phyloP scores from a whole-genome alignment of 2,329 filamentous ascomycete species.

The Monosporascus sp. region DNA sequence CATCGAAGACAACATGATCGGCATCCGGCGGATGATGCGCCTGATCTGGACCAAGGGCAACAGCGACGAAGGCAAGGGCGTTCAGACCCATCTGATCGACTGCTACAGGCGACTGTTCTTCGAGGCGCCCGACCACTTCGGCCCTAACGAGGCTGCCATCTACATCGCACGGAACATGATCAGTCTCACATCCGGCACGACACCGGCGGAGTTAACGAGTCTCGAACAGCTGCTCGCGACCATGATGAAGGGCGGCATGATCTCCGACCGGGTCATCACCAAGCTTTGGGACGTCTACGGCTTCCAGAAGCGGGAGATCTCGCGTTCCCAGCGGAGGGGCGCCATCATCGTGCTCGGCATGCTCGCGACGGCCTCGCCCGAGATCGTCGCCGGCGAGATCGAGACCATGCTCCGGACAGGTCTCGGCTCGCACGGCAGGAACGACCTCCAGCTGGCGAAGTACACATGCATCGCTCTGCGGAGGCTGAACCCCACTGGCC shows the following conservation, averaged over 20 bases:
- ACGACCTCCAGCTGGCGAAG: conserved; percentile 83
- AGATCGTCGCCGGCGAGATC: conserved; percentile 92
- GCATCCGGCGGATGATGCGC: conserved; percentile 91
- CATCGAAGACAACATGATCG: conserved; percentile 84
- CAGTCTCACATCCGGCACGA: conserved; percentile 92
- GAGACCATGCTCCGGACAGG: conserved; percentile 91
- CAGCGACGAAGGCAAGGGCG: conserved; percentile 96
- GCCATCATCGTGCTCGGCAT: conserved; percentile 96
- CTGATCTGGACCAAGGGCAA: conserved; percentile 99
- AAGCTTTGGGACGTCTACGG: conserved; percentile 99
- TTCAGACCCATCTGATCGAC: conserved; percentile 93
- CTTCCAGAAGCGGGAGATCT: conserved; percentile 88
- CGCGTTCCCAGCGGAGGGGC: conserved; percentile 80
- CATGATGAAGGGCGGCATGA: conserved; percentile 92
- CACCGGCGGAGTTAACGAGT: conserved; percentile 89
- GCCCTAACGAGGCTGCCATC: conserved; percentile 82
- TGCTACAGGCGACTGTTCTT: conserved; percentile 96
- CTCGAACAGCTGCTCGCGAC: conserved; percentile 90
- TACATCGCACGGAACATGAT: conserved; percentile 99
- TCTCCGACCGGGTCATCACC: conserved; percentile 77
- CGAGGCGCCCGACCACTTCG: conserved; percentile 85
- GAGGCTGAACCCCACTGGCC: conserved; percentile 80
- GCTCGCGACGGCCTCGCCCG: conserved; percentile 86
- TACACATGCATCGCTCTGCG: conserved; percentile 92
- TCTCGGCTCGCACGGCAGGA: conserved; percentile 71